Evolutionary conservation across 345 rosid genomes (phyloP).

Genomic region (Acer yangbiense): DNA sequence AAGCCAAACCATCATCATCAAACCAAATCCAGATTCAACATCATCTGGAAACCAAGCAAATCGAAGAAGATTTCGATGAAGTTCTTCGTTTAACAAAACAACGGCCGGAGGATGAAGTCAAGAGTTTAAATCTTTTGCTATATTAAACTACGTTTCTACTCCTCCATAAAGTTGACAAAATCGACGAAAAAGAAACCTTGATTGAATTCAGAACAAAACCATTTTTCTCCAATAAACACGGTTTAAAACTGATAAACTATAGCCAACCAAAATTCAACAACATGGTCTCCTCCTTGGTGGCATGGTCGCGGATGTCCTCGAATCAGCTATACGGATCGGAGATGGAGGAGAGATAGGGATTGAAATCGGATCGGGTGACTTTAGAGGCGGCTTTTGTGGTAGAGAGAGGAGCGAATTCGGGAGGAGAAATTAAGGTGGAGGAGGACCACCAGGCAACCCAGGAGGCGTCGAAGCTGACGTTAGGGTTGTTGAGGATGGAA

Average conservation of each 20-base stretch:
- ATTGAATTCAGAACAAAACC: not conserved
- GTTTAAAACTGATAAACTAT: too few relatives aligned
- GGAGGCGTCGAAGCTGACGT: constrained; percentile 68
- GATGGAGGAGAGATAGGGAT: constrained; percentile 34
- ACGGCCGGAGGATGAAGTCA: not conserved
- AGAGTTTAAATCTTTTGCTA: too few relatives aligned
- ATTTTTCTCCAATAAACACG: too few relatives aligned
- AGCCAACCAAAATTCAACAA: too few relatives aligned
- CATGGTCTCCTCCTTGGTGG: constrained; percentile 51
- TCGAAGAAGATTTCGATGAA: too few relatives aligned
- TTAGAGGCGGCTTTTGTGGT: constrained; percentile 51
- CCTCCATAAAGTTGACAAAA: too few relatives aligned
- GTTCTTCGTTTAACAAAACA: too few relatives aligned
- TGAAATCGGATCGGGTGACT: constrained; percentile 80
- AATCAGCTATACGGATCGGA: constrained; percentile 72
- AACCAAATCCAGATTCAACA: too few relatives aligned
- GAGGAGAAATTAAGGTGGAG: constrained; percentile 46
- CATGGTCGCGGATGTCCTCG: constrained; percentile 76
- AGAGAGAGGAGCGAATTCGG: constrained; percentile 31
- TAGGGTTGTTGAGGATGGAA: constrained; percentile 87
- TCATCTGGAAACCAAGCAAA: too few relatives aligned
- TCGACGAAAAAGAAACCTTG: not conserved
- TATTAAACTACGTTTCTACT: too few relatives aligned
- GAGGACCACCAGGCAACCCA: constrained; percentile 93
- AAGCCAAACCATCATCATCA: too few relatives aligned